Base-by-base conservation (phyloP, 2,329 filamentous ascomycete species). In the Zasmidium cellare region DNA sequence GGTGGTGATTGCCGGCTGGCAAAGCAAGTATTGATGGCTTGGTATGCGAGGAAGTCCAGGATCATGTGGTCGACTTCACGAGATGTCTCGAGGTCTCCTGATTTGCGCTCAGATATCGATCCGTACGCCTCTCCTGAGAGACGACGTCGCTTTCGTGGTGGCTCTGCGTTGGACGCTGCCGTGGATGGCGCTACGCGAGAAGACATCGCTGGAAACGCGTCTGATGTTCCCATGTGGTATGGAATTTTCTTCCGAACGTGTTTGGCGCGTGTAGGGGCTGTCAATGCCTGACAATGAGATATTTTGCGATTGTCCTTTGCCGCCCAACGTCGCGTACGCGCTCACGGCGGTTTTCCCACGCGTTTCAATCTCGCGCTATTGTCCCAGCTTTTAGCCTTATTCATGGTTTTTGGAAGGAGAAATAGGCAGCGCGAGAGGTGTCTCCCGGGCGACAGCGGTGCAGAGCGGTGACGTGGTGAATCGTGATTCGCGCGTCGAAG, bases 1-100 rank as follows among this genome's bases (percentile, higher is more conserved):
- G 7, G 22, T 24, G 19, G 59, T n/a, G 31, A 55, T 38, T 60
- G 24, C 49, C 51, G 59, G 25, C 50, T 62, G 19, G 72, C 69
- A 31, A 84, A 67, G 3, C 80, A 70, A 41, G 71, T 68, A 19
- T 75, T 68, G 45, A 76, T 79, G 7, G 79, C 75, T 47, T 78
- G 75, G 71, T 77, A 80, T 44, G 80, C 65, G 3, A 84, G 68
- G 62, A 83, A 85, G 65, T 86, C 83, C n/a, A 84, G 71, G 46
- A 84, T 83, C 68, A 83, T 77, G 35, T 78, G 66, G 61, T 86
- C 80, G 14, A 83, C 78, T 18, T 83, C 80, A 20, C 76, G 66
- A 44, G 77, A 75, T 3, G 66, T 69, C 20, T 72, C 69, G 2
- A 69, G 55, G 53, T 76, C 67, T 3, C 67, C 69, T 49, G 56